phyloP scores from a whole-genome alignment of 2,329 filamentous ascomycete genomes.

The Cercospora janseana region DNA sequence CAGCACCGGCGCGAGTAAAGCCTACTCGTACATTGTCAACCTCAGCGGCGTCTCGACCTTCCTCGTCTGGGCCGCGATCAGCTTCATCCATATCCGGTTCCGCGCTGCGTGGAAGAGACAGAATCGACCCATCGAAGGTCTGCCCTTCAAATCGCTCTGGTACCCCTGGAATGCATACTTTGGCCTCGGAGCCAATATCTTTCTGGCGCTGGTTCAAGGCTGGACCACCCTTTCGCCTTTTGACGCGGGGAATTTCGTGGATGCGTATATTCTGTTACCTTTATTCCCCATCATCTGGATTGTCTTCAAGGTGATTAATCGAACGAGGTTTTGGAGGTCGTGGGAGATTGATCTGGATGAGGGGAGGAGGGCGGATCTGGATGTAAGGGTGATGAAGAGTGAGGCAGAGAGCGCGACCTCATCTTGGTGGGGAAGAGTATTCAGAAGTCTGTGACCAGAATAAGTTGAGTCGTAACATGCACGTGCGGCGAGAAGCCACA shows the following conservation, averaged over 20 bases:
- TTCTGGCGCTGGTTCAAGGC: slow-evolving; percentile 54
- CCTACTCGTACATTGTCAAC: slow-evolving; percentile 69
- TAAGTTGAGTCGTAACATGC: too few relatives aligned
- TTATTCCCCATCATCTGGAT: slow-evolving; percentile 50
- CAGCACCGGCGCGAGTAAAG: slow-evolving; percentile 62
- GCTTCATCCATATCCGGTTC: slow-evolving; percentile 70
- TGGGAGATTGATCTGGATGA: slow-evolving; percentile 46
- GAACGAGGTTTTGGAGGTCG: slow-evolving; percentile 38
- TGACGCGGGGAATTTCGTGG: slow-evolving; percentile 51
- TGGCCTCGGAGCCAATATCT: slow-evolving; percentile 49
- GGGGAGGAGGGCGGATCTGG: slow-evolving; percentile 43
- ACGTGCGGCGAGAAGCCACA: too few relatives aligned
- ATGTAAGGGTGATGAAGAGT: slow-evolving; percentile 24
- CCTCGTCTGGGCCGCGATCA: slow-evolving; percentile 69
- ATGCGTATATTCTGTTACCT: slow-evolving; percentile 56
- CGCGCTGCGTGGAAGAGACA: slow-evolving; percentile 61
- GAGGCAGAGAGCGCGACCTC: too few relatives aligned
- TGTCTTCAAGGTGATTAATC: slow-evolving; percentile 48
- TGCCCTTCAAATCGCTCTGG: slow-evolving; percentile 49
- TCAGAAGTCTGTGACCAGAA: too few relatives aligned
- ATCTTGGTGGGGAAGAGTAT: too few relatives aligned
- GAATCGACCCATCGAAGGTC: slow-evolving; percentile 51
- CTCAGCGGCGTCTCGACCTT: slow-evolving; percentile 64
- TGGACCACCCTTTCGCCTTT: slow-evolving; percentile 56
- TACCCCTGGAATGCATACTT: slow-evolving; percentile 55